These are phyloP conservation scores for Cyberlindnera samutprakarnensis DNA, from an alignment of 805 yeast genomes.

Conservation along the genomic window DNA sequence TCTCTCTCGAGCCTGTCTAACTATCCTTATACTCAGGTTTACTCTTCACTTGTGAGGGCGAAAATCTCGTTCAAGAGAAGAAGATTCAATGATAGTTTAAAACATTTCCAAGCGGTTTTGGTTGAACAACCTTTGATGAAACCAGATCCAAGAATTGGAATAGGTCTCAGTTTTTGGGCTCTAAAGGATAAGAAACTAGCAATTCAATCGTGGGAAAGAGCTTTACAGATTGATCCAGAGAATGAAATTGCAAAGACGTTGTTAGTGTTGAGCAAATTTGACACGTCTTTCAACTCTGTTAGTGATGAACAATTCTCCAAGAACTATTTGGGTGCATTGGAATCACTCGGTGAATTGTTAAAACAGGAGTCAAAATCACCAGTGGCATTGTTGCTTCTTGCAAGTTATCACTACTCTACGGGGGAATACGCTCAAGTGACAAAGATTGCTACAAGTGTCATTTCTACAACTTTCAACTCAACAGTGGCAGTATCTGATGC, in stretches of 20 bases:
- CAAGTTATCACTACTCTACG: conserved; percentile 65
- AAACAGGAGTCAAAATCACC: conserved; percentile 42
- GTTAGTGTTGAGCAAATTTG: conserved; percentile 60
- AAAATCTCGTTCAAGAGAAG: conserved; percentile 66
- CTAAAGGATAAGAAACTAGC: conserved; percentile 77
- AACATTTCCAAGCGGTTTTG: conserved; percentile 76
- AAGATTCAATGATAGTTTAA: conserved; percentile 66
- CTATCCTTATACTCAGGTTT: conserved; percentile 50
- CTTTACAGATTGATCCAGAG: conserved; percentile 49
- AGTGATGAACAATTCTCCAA: conserved; percentile 51
- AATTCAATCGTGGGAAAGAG: conserved; percentile 71
- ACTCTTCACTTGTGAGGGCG: conserved; percentile 80
- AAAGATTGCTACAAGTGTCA: conserved; percentile 45
- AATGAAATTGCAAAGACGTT: conserved; percentile 57
- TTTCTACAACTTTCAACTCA: conserved; percentile 31
- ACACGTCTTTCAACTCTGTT: conserved; percentile 49
- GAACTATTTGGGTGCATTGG: conserved; percentile 53
- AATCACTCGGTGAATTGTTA: conserved; percentile 28
- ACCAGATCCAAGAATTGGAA: conserved; percentile 93
- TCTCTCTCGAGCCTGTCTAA: conserved; percentile 6
- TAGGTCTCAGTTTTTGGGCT: conserved; percentile 91
- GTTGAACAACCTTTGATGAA: conserved; percentile 65
- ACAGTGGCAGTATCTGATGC: conserved; percentile 49
- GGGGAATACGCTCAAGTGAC: conserved; percentile 52
- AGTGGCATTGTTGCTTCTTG: conserved; percentile 57